These are phyloP conservation scores for Albifimbria verrucaria DNA, from an alignment of 2,329 filamentous ascomycete species.

Conservation along the genomic window DNA sequence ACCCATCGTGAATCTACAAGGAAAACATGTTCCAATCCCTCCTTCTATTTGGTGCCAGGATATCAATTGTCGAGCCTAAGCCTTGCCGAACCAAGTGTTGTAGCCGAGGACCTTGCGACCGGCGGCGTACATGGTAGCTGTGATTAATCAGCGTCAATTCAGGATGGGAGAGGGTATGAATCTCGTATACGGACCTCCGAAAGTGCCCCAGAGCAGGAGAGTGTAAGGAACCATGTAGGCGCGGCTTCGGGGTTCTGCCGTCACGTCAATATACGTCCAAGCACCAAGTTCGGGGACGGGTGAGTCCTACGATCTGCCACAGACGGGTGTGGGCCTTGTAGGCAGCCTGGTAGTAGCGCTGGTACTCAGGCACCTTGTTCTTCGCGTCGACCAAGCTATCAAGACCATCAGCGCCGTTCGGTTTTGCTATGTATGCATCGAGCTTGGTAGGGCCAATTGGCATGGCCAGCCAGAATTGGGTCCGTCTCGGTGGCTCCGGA, in stretches of 20 bases:
- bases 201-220: constrained; percentile 57
- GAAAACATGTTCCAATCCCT: background rate
- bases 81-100: constrained; percentile 72
- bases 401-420: constrained; percentile 23
- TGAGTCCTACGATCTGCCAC: constrained; percentile 69
- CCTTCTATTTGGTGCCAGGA: background rate
- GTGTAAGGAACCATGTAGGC: constrained; percentile 67
- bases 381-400: constrained; percentile 64
- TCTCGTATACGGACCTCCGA: constrained; percentile 53
- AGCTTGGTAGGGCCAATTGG: constrained; percentile 19
- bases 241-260: constrained; percentile 60
- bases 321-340: constrained; percentile 66
- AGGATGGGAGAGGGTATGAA: background rate
- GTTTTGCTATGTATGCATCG: constrained; percentile 20
- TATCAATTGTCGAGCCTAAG: constrained; percentile 30
- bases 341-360: constrained; percentile 71
- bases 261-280: constrained; percentile 7
- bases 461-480: constrained; percentile 2
- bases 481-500: constrained; percentile 7
- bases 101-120: constrained; percentile 70
- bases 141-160: background rate
- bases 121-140: constrained; percentile 67
- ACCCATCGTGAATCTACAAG: constrained; percentile 14
- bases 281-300: constrained; percentile 7
- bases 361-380: constrained; percentile 74